phyloP scores from a whole-genome alignment of 2,329 filamentous ascomycete species.

The Arthrobotrys megalospora region DNA sequence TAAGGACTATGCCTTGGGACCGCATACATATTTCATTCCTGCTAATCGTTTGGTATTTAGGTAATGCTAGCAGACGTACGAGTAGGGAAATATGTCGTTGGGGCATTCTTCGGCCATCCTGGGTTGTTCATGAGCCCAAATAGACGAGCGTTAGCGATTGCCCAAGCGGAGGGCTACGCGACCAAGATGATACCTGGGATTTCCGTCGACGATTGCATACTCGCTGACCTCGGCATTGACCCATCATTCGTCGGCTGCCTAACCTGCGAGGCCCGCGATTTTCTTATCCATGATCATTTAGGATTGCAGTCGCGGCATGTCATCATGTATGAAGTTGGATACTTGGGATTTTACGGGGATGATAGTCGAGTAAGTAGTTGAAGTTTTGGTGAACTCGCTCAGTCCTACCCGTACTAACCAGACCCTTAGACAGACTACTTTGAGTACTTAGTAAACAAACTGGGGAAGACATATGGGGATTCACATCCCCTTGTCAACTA shows the following conservation, averaged over 20 bases:
- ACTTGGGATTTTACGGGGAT: conserved; percentile 24
- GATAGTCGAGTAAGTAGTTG: conserved; percentile 10
- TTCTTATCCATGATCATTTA: conserved; percentile 31
- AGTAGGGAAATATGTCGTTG: conserved; percentile 20
- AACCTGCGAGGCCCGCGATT: conserved; percentile 34
- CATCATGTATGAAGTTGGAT: conserved; percentile 34
- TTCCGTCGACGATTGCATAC: conserved; percentile 32
- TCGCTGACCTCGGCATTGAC: conserved; percentile 36
- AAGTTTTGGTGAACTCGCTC: too few species aligned
- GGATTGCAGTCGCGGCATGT: conserved; percentile 27
- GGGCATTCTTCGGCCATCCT: conserved; percentile 34
- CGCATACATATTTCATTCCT: too few species aligned
- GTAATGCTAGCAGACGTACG: conserved; percentile 15
- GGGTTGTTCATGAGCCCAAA: conserved; percentile 35
- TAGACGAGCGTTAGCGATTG: conserved; percentile 35
- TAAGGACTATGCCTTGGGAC: neutral
- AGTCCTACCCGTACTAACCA: neutral
- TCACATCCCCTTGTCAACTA: conserved; percentile 31
- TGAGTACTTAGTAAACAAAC: conserved; percentile 13
- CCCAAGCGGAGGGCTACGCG: conserved; percentile 24
- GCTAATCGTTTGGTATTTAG: neutral
- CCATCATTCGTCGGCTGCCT: conserved; percentile 34
- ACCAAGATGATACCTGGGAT: conserved; percentile 36
- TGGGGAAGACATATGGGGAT: conserved; percentile 6
- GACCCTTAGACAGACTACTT: conserved; percentile 27